Evolutionary conservation across 371 early-diverging fungal species (phyloP), one percentile per base, ranked within the genome.

Genomic region (Mucor plumbeus): DNA sequence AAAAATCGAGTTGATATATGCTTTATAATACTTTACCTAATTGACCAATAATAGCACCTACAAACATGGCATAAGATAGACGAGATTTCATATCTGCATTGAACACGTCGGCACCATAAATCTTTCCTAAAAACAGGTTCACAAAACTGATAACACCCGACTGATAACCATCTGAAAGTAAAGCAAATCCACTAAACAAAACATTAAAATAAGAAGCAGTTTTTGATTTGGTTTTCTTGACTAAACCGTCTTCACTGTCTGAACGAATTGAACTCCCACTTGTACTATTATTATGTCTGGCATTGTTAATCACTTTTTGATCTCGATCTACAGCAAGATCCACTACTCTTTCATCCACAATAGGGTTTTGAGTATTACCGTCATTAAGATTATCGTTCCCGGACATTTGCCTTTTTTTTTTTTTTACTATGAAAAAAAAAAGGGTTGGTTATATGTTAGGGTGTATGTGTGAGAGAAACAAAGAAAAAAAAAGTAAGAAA

Each of bases 11-110:
- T 17, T 3, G 44, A 44, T 44, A n/a, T 44, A 44, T 15, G n/a
- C n/a, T 44, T 44, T 17, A 44, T 17, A 17, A 6, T 40, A n/a
- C 15, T 34, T 63, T 63, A 79, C 82, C 78, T 26, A 83, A 34
- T 72, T 83, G 83, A 59, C 83, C 83, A 6, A 83, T 64, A 62
- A 83, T 75, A 26, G 75, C 81, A 53, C 83, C 83, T 3, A 83
- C 78, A 61, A 83, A 80, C 71, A 80, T 64, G 31, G 81, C 71
- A 68, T 83, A 78, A 26, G 79, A 75, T 8, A 83, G 43, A 7
- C 83, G 69, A 5, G 83, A 78, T 10, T 73, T 69, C 73, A 78
- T 73, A 11, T 61, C 68, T 5, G 65, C 54, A 41, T 75, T 65
- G 35, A 80, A 80, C 44, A 76, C 66, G 14, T 69, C 70, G 7